Evolutionary conservation across 495 filamentous ascomycete species (phyloP).

Genomic region (Penicillium coffeae): DNA sequence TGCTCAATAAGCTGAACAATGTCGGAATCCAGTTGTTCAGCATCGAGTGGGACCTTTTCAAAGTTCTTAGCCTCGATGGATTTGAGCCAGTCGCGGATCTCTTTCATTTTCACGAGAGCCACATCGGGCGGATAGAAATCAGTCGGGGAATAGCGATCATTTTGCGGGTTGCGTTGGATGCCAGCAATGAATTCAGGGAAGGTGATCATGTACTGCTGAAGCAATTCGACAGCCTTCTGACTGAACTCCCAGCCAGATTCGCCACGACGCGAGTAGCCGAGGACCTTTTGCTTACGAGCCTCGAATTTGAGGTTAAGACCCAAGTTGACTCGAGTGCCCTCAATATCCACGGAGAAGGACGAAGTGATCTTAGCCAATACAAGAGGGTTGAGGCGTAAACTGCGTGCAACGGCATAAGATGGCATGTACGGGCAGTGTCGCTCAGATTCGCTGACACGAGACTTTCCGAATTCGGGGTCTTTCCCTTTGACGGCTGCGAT

Average conservation of each 20-base stretch:
- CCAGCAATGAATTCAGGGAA: conserved; percentile 94
- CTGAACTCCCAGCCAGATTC: conserved; percentile 93
- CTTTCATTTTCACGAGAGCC: conserved; percentile 62
- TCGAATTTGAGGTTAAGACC: conserved; percentile 98
- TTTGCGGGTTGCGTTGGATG: conserved; percentile 71
- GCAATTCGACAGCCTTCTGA: conserved; percentile 71
- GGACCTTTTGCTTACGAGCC: conserved; percentile 87
- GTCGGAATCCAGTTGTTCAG: conserved; percentile 90
- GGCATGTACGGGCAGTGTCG: conserved; percentile 70
- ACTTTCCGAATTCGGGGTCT: conserved; percentile 76
- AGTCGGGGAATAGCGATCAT: conserved; percentile 70
- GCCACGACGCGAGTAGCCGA: conserved; percentile 87
- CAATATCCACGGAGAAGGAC: conserved; percentile 77
- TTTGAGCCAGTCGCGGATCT: conserved; percentile 91
- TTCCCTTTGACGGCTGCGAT: conserved; percentile 62
- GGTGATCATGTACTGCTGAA: conserved; percentile 82
- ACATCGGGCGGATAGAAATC: conserved; percentile 77
- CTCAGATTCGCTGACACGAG: conserved; percentile 65
- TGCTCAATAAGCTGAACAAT: conserved; percentile 77
- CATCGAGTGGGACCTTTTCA: conserved; percentile 89
- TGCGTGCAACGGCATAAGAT: conserved; percentile 79
- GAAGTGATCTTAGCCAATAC: conserved; percentile 95
- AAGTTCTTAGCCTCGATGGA: conserved; percentile 83
- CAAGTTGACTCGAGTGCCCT: conserved; percentile 76
- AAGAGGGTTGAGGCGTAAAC: conserved; percentile 75